Evolutionary conservation across 108 stramenopile genomes (phyloP), one percentile per base, ranked within the genome.

Genomic region (Skeletonema tropicum): DNA sequence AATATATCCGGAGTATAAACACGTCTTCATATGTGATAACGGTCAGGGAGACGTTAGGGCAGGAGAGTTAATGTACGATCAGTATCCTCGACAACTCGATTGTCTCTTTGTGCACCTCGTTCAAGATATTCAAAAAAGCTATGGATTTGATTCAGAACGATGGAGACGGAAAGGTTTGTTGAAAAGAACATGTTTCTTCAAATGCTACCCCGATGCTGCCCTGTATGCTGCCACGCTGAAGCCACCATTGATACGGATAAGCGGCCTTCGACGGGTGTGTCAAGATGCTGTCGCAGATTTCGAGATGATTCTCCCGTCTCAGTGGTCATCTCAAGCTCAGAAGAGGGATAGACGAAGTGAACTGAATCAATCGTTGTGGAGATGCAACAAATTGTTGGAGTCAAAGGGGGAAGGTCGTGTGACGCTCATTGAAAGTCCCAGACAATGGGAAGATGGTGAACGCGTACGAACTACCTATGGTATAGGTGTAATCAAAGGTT

Each of bases 41-140:
- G 99, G 99, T 31, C 99, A 99, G 78, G 97, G 98, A 10, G 99
- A 99, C 71, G 98, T 98, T 0, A 83, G 95, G 61, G 98, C 98
- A 12, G 97, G 95, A 17, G 98, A 99, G 66, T 67, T 98, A 77
- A 98, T 98, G 98, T 89, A 86, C 62, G 92, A 97, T 58, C 77
- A 71, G 6, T 97, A 90, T 76, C 94, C 94, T 3, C 75, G 87
- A 32, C 86, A 92, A 30, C 76, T 94, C 25, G 95, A 95, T 68
- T 84, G 91, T 5, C 64, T 97, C 7, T 99, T 97, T 67, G 94
- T 99, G 30, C 99, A 99, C 74, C 66, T 85, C 14, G 97, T 99
- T 8, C 83, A 94, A 70, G 85, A 83, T 45, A 72, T 89, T 23
- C 52, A 68, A 38, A 65, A 84, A 61, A 96, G 94, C 0, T 85